These are phyloP conservation scores for Protomyces inouyei DNA, from an alignment of 1,139 yeast genomes.

Conservation along the genomic window DNA sequence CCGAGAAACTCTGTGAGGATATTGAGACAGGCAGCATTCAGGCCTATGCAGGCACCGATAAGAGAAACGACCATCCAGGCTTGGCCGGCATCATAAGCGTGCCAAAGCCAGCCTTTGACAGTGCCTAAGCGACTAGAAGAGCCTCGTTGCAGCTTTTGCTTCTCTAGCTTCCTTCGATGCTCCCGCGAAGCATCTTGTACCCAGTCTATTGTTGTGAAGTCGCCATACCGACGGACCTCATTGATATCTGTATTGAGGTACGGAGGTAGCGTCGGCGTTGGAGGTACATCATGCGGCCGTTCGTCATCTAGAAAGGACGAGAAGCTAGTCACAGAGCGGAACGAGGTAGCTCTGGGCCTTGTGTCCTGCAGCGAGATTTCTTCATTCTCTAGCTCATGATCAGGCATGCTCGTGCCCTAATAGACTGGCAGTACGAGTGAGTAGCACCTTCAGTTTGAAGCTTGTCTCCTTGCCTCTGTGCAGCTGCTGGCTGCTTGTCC, in stretches of 20 bases:
- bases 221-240: slow-evolving; percentile 39
- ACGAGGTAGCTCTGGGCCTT: neutral
- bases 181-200: slow-evolving; percentile 66
- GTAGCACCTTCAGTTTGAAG: too few species aligned
- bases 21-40: slow-evolving; percentile 74
- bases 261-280: neutral
- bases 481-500: too few species aligned
- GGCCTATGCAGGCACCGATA: slow-evolving; percentile 72
- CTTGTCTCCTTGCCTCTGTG: too few species aligned
- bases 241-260: neutral
- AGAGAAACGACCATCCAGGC: slow-evolving; percentile 71
- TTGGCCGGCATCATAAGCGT: slow-evolving; percentile 48
- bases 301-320: neutral
- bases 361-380: neutral
- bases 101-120: slow-evolving; percentile 32
- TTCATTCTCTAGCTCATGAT: neutral
- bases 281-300: neutral
- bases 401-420: neutral
- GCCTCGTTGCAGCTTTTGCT: slow-evolving; percentile 31
- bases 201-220: slow-evolving; percentile 58
- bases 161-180: slow-evolving; percentile 37
- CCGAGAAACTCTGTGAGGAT: slow-evolving; percentile 84
- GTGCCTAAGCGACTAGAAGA: slow-evolving; percentile 24
- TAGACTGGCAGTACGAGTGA: too few species aligned
- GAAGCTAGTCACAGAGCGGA: neutral